Conservation (phyloP, 1,139 yeast species). For the Arxiozyma slooffiae region DNA sequence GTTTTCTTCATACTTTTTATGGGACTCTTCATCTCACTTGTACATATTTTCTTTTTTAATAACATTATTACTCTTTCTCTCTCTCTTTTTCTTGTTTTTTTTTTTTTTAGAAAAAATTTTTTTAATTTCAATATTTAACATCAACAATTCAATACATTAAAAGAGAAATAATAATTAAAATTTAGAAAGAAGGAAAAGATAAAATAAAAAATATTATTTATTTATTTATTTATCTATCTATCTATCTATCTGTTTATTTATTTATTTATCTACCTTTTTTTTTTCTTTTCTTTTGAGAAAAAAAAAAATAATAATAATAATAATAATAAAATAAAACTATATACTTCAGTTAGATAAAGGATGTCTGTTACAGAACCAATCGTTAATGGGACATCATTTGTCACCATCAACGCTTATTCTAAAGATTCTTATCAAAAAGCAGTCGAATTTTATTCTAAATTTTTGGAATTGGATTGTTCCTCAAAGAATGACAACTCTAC, state of each 20-base stretch:
- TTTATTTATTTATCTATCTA: not conserved
- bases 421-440: conserved; percentile 20
- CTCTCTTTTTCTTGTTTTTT: too few relatives aligned
- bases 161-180: not conserved
- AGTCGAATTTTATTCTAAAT: conserved; percentile 23
- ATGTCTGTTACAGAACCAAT: conserved; percentile 17
- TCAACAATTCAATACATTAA: not conserved
- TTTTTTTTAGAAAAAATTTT: too few relatives aligned
- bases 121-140: too few relatives aligned
- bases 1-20: too few relatives aligned
- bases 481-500: conserved; percentile 3
- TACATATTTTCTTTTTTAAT: too few relatives aligned
- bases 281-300: too few relatives aligned
- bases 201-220: too few relatives aligned
- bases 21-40: too few relatives aligned
- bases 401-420: conserved; percentile 26
- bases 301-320: too few relatives aligned
- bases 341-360: not conserved
- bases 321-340: too few relatives aligned
- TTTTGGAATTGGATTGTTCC: conserved; percentile 18
- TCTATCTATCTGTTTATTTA: not conserved
- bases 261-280: too few relatives aligned
- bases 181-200: not conserved
- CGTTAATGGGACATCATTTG: conserved; percentile 30
- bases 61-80: too few relatives aligned